Evolutionary conservation across 257 asterid species (phyloP), one percentile per base, ranked within the genome.

Genomic region (Euphrasia confusa): DNA sequence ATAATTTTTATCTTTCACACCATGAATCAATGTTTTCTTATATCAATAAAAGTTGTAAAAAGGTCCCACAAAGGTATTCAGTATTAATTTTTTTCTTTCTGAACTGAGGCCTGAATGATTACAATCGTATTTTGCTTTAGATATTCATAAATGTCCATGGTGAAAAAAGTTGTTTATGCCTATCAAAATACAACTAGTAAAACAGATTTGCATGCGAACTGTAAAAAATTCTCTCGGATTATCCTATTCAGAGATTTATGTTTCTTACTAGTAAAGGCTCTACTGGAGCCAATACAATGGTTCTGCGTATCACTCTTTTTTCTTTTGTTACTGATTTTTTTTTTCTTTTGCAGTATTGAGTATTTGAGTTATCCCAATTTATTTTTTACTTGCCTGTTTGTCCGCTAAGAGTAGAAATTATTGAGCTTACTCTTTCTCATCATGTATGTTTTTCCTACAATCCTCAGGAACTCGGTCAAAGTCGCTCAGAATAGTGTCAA

Each of bases 391-490:
- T 21, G 3, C 8, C 30, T 2, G 21, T 11, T 18, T 17, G 42
- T 55, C 61, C 60, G 49, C 44, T 50, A 50, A 15, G 56, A 53
- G 28, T 30, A 4, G 40, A 63, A 9, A 10, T 32, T 53, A 65
- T 28, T 65, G 35, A 59, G 37, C 28, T 68, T 61, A 60, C 11
- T 44, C 18, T 54, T 9, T 45, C 52, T 45, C 52, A 45, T 14
- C 52, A 45, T n/a, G 4, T 45, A 44, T 11, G 2, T 12, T 4
- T 4, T 13, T 12, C 13, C 48, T 33, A 21, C 12, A 64, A 71
- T 68, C 68, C 65, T 68, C 86, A 90, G 98, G 84, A 83, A 54
- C 70, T 66, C 72, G 56, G 70, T 77, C 42, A 32, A 81, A 17
- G 66, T 59, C 12, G 72, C 73, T 10, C 82, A 79, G 52, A 82